Percentiles rank a stretch among this genome's conserved stretches.
These are phyloP conservation scores for Solioccasus polychromus DNA, from an alignment of 768 basidiomycete species.

Conservation along the genomic window DNA sequence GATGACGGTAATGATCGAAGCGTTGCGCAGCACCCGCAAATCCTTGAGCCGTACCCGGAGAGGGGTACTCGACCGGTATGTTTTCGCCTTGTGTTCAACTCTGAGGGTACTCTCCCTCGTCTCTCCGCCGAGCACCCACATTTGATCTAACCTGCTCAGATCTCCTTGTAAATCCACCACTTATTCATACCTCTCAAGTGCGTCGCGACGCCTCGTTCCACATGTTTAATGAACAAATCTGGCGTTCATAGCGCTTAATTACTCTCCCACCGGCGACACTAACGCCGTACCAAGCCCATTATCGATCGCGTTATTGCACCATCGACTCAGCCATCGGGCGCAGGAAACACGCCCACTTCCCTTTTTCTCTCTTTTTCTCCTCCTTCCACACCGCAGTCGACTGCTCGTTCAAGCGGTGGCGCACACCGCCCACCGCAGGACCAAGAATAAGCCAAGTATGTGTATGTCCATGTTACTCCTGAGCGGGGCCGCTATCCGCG, in stretches of 20 bases:
- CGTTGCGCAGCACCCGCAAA: too few species aligned
- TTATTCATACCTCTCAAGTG: conserved; percentile 14
- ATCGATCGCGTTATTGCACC: conserved; percentile 6
- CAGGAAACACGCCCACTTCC: too few species aligned
- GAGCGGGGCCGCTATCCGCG: too few species aligned
- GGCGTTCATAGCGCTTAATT: conserved; percentile 17
- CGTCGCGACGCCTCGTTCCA: conserved; percentile 19
- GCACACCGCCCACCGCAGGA: background rate
- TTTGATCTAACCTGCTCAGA: conserved; percentile 3
- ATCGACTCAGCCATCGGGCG: too few species aligned
- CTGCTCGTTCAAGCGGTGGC: background rate
- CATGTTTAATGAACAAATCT: conserved; percentile 8
- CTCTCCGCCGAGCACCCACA: conserved; percentile 1
- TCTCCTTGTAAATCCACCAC: too few species aligned
- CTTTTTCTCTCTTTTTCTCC: too few species aligned
- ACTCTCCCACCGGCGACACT: conserved; percentile 7
- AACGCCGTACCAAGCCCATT: conserved; percentile 2
- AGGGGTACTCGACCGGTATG: too few species aligned
- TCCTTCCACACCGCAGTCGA: background rate
- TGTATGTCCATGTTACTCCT: too few species aligned
- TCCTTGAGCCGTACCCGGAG: too few species aligned
- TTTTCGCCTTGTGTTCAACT: too few species aligned
- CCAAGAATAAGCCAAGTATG: background rate
- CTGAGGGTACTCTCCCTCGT: background rate
- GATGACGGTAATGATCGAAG: too few species aligned